Evolutionary conservation across 768 basidiomycete species (phyloP).

Genomic region (Kwoniella dendrophila): DNA sequence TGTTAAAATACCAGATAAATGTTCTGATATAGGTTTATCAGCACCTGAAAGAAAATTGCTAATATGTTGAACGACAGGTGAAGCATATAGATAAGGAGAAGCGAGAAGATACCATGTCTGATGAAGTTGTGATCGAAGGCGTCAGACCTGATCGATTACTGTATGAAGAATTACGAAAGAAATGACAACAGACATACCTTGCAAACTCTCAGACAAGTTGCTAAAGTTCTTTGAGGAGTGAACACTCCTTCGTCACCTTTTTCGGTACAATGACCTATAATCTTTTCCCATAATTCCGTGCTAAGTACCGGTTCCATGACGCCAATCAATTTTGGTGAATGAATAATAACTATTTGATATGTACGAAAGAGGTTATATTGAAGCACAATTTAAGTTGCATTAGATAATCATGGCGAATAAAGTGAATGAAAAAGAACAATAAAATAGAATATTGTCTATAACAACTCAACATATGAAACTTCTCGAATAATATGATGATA

Average conservation of each 20-base stretch:
- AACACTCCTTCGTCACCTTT: neutral
- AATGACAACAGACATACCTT: neutral
- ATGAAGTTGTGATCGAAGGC: neutral
- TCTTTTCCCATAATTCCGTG: neutral
- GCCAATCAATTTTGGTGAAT: too few species aligned
- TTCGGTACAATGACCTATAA: neutral
- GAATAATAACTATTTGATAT: too few species aligned
- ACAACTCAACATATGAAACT: too few species aligned
- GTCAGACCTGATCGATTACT: neutral
- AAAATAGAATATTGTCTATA: too few species aligned
- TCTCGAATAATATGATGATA: too few species aligned
- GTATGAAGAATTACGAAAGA: neutral
- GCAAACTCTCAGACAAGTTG: neutral
- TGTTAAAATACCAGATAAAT: neutral
- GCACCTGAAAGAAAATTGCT: constrained; percentile 6
- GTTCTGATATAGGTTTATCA: neutral
- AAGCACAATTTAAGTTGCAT: too few species aligned
- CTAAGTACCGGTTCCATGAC: too few species aligned
- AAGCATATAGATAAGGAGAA: constrained; percentile 11
- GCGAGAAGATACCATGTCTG: constrained; percentile 2
- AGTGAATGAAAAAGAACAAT: too few species aligned
- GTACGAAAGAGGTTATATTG: too few species aligned
- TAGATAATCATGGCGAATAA: too few species aligned
- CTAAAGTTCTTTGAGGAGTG: neutral
- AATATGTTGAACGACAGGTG: constrained; percentile 30